Evolutionary conservation across 169 alveolate genomes (phyloP).

Genomic region (Plasmodium relictum): DNA sequence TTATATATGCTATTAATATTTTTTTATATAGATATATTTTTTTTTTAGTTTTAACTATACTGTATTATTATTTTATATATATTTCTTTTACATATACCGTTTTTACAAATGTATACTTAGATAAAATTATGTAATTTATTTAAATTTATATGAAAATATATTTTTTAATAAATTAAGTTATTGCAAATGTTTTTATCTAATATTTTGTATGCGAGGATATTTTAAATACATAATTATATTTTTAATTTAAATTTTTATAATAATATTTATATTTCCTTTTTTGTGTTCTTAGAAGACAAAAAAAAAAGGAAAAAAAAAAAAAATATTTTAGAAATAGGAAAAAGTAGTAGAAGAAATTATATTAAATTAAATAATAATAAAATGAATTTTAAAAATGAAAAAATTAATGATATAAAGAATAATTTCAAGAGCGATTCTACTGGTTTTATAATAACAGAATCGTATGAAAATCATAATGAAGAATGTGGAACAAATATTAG

Average conservation of each 20-base stretch:
- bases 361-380: constrained; percentile 25
- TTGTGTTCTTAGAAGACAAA: constrained; percentile 2
- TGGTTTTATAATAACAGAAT: background rate
- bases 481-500: background rate
- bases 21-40: too few relatives aligned
- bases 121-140: too few relatives aligned
- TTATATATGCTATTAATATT: too few relatives aligned
- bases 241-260: background rate
- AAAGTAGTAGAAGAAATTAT: constrained; percentile 5
- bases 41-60: background rate
- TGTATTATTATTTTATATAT: background rate
- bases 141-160: too few relatives aligned
- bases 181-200: too few relatives aligned
- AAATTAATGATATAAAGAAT: background rate
- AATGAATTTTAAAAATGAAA: constrained; percentile 27
- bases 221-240: too few relatives aligned
- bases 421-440: background rate
- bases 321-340: background rate
- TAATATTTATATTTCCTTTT: background rate
- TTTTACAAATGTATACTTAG: too few relatives aligned
- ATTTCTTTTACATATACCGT: too few relatives aligned
- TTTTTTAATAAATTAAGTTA: too few relatives aligned
- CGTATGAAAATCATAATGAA: background rate
- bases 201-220: too few relatives aligned
- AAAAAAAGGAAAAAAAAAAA: constrained; percentile 17